Evolutionary conservation across 176 grass and related monocot species (phyloP).

Genomic region (Otatea glauca): DNA sequence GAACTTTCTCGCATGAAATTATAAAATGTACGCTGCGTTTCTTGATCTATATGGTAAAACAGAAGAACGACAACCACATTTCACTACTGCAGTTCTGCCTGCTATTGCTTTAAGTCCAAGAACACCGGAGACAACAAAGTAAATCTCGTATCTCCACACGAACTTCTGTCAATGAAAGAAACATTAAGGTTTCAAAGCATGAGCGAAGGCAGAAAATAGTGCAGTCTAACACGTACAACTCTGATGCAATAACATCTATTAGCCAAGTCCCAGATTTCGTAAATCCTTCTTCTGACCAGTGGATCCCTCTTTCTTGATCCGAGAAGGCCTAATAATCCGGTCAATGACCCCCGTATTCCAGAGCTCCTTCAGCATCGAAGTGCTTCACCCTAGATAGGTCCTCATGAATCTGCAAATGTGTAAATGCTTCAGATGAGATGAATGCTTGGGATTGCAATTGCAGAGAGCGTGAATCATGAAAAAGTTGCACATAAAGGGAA

Average conservation of each 20-base stretch:
- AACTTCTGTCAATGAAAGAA: background rate
- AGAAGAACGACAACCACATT: background rate
- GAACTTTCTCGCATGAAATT: background rate
- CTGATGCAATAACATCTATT: conserved; percentile 18
- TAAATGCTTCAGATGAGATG: background rate
- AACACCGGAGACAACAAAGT: background rate
- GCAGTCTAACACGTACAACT: background rate
- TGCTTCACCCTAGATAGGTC: conserved; percentile 23
- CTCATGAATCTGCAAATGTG: background rate
- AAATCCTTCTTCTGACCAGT: conserved; percentile 15
- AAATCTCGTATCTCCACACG: background rate
- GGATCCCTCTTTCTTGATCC: conserved; percentile 42
- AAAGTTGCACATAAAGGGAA: background rate
- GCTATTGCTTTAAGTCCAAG: background rate
- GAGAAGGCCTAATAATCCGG: conserved; percentile 59
- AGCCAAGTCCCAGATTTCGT: conserved; percentile 59
- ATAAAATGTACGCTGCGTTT: background rate
- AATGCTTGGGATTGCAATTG: background rate
- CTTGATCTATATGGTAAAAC: background rate
- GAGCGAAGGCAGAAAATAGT: background rate
- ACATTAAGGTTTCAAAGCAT: background rate
- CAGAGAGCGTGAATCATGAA: background rate
- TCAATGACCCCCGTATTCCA: conserved; percentile 86
- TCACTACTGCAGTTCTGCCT: too few relatives aligned
- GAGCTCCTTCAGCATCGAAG: conserved; percentile 74